Evolutionary conservation across 495 filamentous ascomycete species (phyloP).

Genomic region (Penicillium turbatum): DNA sequence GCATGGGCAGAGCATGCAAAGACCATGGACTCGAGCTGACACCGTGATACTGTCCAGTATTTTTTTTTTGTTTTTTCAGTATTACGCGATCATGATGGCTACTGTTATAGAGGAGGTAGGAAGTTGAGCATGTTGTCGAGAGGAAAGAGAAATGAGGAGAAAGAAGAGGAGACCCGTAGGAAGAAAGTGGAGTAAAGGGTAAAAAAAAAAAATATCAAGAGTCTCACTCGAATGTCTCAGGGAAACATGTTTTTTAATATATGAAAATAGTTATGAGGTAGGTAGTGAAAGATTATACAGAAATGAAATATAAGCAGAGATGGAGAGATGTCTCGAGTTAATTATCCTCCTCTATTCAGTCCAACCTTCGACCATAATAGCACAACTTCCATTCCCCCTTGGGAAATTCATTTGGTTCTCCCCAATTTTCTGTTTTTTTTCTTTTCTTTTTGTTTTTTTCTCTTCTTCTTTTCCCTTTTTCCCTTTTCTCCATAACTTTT

Average conservation of each 20-base stretch:
- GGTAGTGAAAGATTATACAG: too few species aligned
- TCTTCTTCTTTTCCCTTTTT: background rate
- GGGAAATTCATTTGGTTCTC: background rate
- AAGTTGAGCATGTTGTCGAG: too few species aligned
- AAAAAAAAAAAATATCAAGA: background rate
- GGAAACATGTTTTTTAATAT: background rate
- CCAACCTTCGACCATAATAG: too few species aligned
- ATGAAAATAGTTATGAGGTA: too few species aligned
- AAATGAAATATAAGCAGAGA: background rate
- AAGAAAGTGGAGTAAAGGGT: background rate
- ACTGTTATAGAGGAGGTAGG: background rate
- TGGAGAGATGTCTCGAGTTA: background rate
- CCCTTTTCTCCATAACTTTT: too few species aligned
- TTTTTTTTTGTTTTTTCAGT: too few species aligned
- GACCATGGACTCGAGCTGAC: slow-evolving; percentile 2
- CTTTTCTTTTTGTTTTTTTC: background rate
- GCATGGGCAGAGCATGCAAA: slow-evolving; percentile 4
- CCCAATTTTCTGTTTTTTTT: background rate
- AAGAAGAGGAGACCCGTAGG: background rate
- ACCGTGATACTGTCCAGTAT: background rate
- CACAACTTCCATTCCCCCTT: background rate
- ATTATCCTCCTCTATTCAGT: background rate
- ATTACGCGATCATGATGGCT: slow-evolving; percentile 26
- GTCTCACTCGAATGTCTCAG: background rate
- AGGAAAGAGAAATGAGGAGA: background rate